These are phyloP conservation scores for Tolypocladium ovalisporum DNA, from an alignment of 2,329 filamentous ascomycete species.

Conservation along the genomic window DNA sequence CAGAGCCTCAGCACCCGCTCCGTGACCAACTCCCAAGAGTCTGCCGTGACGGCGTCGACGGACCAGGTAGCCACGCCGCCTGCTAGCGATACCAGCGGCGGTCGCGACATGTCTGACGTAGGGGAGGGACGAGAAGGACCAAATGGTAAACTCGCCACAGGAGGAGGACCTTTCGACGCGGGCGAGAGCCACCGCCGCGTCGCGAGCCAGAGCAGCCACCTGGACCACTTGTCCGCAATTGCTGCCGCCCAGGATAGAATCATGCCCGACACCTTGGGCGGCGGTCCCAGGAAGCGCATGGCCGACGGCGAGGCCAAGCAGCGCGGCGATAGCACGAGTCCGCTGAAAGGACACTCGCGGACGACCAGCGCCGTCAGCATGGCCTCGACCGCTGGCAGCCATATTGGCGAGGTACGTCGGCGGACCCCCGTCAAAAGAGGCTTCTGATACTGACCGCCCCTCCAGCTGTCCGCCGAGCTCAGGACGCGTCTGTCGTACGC, in stretches of 20 bases:
- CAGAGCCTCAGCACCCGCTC: slow-evolving; percentile 7
- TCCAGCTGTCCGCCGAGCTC: slow-evolving; percentile 67
- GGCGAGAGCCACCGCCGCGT: slow-evolving; percentile 7
- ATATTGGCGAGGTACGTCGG: slow-evolving; percentile 63
- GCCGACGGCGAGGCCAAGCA: slow-evolving; percentile 65
- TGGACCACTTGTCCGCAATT: slow-evolving; percentile 46
- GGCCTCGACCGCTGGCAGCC: slow-evolving; percentile 49
- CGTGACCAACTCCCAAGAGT: slow-evolving; percentile 15
- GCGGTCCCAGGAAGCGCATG: slow-evolving; percentile 56
- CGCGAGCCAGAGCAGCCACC: slow-evolving; percentile 38
- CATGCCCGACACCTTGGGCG: slow-evolving; percentile 23
- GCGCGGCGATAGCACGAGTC: slow-evolving; percentile 31
- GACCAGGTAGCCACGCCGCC: slow-evolving; percentile 17
- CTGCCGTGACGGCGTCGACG: slow-evolving; percentile 14
- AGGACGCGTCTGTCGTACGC: slow-evolving; percentile 82
- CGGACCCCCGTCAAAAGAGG: neutral
- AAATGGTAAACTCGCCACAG: neutral
- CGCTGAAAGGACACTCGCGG: slow-evolving; percentile 50
- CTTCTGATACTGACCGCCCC: neutral
- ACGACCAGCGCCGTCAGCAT: slow-evolving; percentile 59
- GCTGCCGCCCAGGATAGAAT: slow-evolving; percentile 43
- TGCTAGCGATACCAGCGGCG: slow-evolving; percentile 11
- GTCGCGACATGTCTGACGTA: neutral
- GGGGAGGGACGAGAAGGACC: neutral
- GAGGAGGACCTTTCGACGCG: neutral